phyloP scores from a whole-genome alignment of 1,139 yeast genomes.

The Yamadazyma songkhlaensis region DNA sequence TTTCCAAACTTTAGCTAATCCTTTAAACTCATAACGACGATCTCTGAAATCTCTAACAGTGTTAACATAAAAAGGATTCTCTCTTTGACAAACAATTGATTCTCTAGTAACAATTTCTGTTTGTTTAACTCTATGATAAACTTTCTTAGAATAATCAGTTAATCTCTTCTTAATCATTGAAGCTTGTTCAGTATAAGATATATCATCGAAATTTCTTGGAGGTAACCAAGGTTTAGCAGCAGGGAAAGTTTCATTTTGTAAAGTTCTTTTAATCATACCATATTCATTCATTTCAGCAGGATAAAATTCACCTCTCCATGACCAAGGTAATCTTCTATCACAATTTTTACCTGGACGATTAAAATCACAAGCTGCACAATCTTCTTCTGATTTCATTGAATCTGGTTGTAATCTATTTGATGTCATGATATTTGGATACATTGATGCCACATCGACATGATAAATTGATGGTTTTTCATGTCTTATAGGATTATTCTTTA shows the following conservation, averaged over 20 bases:
- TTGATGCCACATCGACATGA: conserved; percentile 98
- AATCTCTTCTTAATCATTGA: conserved; percentile 70
- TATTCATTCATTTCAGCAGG: conserved; percentile 94
- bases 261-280: conserved; percentile 80
- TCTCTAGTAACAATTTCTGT: conserved; percentile 86
- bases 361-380: conserved; percentile 97
- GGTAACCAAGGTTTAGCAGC: conserved; percentile 55
- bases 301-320: conserved; percentile 96
- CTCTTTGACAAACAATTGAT: conserved; percentile 95
- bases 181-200: conserved; percentile 78
- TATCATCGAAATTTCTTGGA: conserved; percentile 65
- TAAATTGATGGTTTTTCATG: conserved; percentile 83
- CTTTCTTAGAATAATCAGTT: conserved; percentile 83
- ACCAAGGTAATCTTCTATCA: conserved; percentile 90
- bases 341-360: conserved; percentile 93
- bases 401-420: conserved; percentile 97
- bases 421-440: conserved; percentile 99
- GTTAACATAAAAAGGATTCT: conserved; percentile 93
- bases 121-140: conserved; percentile 75
- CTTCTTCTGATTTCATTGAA: conserved; percentile 92
- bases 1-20: conserved; percentile 92
- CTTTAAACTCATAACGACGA: conserved; percentile 93
- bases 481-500: conserved; percentile 63
- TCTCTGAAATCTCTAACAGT: conserved; percentile 95
- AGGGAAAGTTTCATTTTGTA: conserved; percentile 78